Percentiles rank a stretch among this genome's conserved stretches.
phyloP scores from a whole-genome alignment of 768 basidiomycete species.

The Mycena sanguinolenta region DNA sequence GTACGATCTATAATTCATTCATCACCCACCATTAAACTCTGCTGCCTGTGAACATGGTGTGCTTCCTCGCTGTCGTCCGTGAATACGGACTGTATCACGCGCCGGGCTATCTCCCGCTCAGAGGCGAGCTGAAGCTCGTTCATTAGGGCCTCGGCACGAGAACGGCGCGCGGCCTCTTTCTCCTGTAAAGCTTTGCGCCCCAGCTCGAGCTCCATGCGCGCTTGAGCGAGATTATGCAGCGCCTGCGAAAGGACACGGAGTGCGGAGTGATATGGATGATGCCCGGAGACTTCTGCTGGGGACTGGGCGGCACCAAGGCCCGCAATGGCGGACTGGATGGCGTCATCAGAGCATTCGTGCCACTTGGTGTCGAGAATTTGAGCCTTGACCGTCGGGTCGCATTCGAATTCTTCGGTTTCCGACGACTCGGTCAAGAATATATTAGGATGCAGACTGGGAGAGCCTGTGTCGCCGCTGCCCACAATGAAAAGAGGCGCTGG shows the following conservation, averaged over 20 bases:
- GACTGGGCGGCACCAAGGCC: slow-evolving; percentile 59
- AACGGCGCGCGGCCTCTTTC: slow-evolving; percentile 67
- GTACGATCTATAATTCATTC: neutral
- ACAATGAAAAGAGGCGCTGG: slow-evolving; percentile 57
- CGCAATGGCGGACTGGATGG: slow-evolving; percentile 74
- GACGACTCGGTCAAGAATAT: slow-evolving; percentile 47
- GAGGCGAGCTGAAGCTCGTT: slow-evolving; percentile 65
- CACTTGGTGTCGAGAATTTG: slow-evolving; percentile 77
- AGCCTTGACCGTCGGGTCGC: slow-evolving; percentile 49
- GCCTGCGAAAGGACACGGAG: slow-evolving; percentile 80
- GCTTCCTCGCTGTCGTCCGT: slow-evolving; percentile 61
- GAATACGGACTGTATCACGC: slow-evolving; percentile 78
- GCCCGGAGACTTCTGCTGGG: slow-evolving; percentile 57
- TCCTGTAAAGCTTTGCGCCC: slow-evolving; percentile 64
- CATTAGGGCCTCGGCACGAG: slow-evolving; percentile 67
- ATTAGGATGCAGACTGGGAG: slow-evolving; percentile 13
- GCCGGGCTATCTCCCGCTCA: slow-evolving; percentile 76
- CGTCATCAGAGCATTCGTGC: slow-evolving; percentile 85
- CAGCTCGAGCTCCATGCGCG: slow-evolving; percentile 75
- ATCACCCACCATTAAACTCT: slow-evolving; percentile 69
- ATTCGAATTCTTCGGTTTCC: slow-evolving; percentile 49
- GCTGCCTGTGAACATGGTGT: slow-evolving; percentile 66
- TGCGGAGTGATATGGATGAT: slow-evolving; percentile 78
- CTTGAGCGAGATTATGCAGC: slow-evolving; percentile 68
- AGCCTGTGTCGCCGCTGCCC: slow-evolving; percentile 38